Percentiles rank a stretch among this genome's conserved stretches.
These are phyloP conservation scores for Fusarium beomiforme DNA, from an alignment of 2,329 filamentous ascomycete species.

Conservation along the genomic window DNA sequence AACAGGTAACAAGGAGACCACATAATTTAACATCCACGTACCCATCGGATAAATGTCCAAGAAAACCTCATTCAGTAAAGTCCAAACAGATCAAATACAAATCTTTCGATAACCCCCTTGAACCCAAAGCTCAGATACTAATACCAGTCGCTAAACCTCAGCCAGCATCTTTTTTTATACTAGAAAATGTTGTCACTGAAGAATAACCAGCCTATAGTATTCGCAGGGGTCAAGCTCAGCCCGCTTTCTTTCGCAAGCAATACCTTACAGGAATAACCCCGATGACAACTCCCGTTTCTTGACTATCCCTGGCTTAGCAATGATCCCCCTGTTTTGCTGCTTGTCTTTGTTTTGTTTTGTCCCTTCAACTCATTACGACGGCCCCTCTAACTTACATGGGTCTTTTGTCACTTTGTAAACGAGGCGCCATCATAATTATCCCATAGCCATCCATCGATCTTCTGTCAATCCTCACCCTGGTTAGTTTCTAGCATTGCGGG, in stretches of 20 bases:
- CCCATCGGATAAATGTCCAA: neutral
- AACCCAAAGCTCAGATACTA: slow-evolving; percentile 12
- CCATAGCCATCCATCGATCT: slow-evolving; percentile 23
- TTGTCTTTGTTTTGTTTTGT: neutral
- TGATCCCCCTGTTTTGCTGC: slow-evolving; percentile 2
- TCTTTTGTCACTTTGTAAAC: slow-evolving; percentile 11
- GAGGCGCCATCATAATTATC: slow-evolving; percentile 6
- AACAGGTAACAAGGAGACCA: neutral
- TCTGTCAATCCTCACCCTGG: slow-evolving; percentile 27
- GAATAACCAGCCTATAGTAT: neutral
- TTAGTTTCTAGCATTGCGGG: slow-evolving; percentile 14
- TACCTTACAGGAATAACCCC: slow-evolving; percentile 27
- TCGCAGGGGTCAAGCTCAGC: slow-evolving; percentile 7
- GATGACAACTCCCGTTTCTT: slow-evolving; percentile 21
- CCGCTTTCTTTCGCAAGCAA: slow-evolving; percentile 34
- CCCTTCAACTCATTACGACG: neutral
- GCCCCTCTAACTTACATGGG: slow-evolving; percentile 19
- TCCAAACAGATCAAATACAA: neutral
- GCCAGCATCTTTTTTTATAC: slow-evolving; percentile 3
- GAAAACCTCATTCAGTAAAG: slow-evolving; percentile 6
- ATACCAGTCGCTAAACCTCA: neutral
- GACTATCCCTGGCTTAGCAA: slow-evolving; percentile 4
- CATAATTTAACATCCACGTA: neutral
- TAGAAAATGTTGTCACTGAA: neutral
- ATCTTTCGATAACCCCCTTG: slow-evolving; percentile 26